Percentiles rank a stretch among this genome's conserved stretches.
Conservation (phyloP, 495 filamentous ascomycete genomes). For the Lasiosphaeria miniovina region DNA sequence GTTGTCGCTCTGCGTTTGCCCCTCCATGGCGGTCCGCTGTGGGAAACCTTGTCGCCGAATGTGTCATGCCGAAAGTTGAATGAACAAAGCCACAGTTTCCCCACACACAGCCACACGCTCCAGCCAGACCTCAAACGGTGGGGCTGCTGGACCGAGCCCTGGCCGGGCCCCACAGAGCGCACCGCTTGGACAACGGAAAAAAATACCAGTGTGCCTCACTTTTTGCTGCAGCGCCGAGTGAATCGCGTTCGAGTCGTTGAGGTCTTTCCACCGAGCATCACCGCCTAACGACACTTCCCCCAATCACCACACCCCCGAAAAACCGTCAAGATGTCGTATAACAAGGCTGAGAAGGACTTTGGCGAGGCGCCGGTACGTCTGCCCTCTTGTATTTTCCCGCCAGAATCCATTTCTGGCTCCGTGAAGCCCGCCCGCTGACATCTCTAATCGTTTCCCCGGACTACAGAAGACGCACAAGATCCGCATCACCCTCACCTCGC, state of each 20-base stretch:
- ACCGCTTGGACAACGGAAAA: constrained; percentile 3
- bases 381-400: not conserved
- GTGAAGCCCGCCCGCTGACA: not conserved
- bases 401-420: not conserved
- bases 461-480: constrained; percentile 92
- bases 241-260: constrained; percentile 64
- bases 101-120: not conserved
- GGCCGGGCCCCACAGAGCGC: constrained; percentile 1
- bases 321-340: constrained; percentile 79
- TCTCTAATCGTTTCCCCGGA: constrained; percentile 5
- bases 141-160: constrained; percentile 6
- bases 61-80: constrained; percentile 30
- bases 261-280: constrained; percentile 18
- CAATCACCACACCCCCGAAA: constrained; percentile 8
- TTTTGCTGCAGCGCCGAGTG: constrained; percentile 63
- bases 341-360: constrained; percentile 94
- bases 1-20: too few relatives aligned
- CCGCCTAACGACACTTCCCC: constrained; percentile 24
- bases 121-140: constrained; percentile 4
- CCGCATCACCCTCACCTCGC: constrained; percentile 93
- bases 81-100: not conserved
- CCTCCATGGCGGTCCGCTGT: too few relatives aligned
- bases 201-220: constrained; percentile 1
- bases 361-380: constrained; percentile 47
- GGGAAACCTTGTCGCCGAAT: constrained; percentile 15